A percentile compares a stretch with the other conserved stretches of the same genome.
Conservation (phyloP, 208 protist species). For the Trypanosoma mega region DNA sequence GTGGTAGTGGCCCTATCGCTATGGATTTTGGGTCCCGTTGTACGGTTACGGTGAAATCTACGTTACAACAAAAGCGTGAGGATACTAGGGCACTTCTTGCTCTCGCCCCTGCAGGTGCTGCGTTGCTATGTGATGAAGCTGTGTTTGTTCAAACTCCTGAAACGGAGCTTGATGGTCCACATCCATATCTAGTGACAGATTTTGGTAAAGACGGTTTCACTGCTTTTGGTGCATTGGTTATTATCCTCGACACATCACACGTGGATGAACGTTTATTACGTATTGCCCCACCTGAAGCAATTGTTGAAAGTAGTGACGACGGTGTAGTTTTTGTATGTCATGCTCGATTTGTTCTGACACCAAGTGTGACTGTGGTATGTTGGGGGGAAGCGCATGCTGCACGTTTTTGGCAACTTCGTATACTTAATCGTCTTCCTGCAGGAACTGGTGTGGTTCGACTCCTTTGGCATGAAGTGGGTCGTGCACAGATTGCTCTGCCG, state of each 20-base stretch:
- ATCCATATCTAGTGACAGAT: constrained; percentile 20
- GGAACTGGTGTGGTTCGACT: constrained; percentile 52
- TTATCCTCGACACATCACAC: constrained; percentile 49
- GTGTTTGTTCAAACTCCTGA: constrained; percentile 30
- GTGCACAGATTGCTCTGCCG: constrained; percentile 4
- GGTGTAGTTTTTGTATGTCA: constrained; percentile 32
- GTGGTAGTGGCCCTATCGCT: no score
- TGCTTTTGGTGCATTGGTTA: constrained; percentile 47
- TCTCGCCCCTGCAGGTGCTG: no score
- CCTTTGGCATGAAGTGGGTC: constrained; percentile 46
- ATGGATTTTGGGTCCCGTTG: no score
- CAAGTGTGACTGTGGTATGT: constrained; percentile 22
- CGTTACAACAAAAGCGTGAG: no score
- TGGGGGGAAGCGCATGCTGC: constrained; percentile 43
- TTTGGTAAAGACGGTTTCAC: constrained; percentile 12
- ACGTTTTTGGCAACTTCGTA: constrained; percentile 68
- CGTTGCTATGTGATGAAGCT: constrained; percentile 25
- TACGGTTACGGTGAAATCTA: no score
- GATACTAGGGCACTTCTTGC: no score
- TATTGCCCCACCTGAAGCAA: constrained; percentile 36
- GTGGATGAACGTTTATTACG: constrained; percentile 44
- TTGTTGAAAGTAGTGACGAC: constrained; percentile 63
- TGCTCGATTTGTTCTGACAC: constrained; percentile 13
- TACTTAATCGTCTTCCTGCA: constrained; percentile 36
- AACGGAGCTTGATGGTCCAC: constrained; percentile 12